Percentiles rank a stretch among this genome's conserved stretches.
Evolutionary conservation across 306 rosid genomes (phyloP).

Genomic region (Aeschynomene evenia): DNA sequence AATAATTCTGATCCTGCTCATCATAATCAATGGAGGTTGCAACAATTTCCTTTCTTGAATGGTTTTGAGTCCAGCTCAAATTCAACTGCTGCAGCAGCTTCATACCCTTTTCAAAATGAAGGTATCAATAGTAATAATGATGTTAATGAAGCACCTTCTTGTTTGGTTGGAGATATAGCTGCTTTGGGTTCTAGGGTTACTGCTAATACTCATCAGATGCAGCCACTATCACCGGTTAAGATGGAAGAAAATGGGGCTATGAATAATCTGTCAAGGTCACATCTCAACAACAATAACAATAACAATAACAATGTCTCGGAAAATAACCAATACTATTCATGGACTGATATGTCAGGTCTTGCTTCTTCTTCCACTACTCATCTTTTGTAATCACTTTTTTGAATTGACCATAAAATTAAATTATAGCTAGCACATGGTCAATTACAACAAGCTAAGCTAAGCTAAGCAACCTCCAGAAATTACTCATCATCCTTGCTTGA

Average conservation of each 20-base stretch:
- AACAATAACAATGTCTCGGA: constrained; percentile 39
- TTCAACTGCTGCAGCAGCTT: constrained; percentile 27
- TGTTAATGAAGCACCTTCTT: constrained; percentile 16
- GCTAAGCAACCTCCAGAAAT: no score
- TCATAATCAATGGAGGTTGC: constrained; percentile 57
- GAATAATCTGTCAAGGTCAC: constrained; percentile 47
- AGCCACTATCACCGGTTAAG: constrained; percentile 45
- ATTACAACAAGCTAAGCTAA: no score
- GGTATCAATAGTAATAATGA: no score
- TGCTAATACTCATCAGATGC: no score
- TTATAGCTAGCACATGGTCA: neutral
- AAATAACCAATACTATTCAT: constrained; percentile 47
- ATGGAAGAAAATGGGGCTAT: constrained; percentile 50
- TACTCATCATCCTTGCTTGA: constrained; percentile 14
- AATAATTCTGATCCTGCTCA: constrained; percentile 2
- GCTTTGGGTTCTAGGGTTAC: constrained; percentile 60
- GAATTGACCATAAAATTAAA: no score
- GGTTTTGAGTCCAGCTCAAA: constrained; percentile 47
- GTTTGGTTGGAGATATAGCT: constrained; percentile 37
- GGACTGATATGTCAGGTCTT: constrained; percentile 73
- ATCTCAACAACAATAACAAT: no score
- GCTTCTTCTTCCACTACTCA: constrained; percentile 59
- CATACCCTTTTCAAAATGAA: constrained; percentile 50
- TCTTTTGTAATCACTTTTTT: constrained; percentile 56
- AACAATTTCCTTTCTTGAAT: constrained; percentile 63